A percentile compares a stretch with the other conserved stretches of the same genome.
These are phyloP conservation scores for Coemansia sp. DNA, from an alignment of 192 early-diverging fungal species.

Conservation along the genomic window DNA sequence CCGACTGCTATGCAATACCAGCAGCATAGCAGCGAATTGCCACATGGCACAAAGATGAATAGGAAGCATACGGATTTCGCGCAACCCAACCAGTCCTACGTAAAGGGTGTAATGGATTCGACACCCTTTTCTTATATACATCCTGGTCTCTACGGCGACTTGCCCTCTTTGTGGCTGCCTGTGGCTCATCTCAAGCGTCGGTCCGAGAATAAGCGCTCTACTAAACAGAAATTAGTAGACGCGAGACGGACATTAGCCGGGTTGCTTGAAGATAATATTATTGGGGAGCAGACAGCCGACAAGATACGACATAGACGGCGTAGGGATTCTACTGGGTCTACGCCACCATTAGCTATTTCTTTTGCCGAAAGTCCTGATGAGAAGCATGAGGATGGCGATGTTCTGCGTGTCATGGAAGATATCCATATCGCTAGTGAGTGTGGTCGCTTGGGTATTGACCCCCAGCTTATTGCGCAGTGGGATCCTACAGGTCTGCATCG, in stretches of 20 bases:
- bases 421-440: conserved; percentile 32
- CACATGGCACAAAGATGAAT: conserved; percentile 42
- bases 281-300: conserved; percentile 17
- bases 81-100: conserved; percentile 40
- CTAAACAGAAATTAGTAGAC: conserved; percentile 16
- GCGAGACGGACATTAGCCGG: conserved; percentile 17
- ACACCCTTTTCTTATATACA: conserved; percentile 47
- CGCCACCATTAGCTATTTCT: neutral
- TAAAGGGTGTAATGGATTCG: conserved; percentile 40
- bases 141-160: conserved; percentile 46
- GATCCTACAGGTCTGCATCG: conserved; percentile 38
- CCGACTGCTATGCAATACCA: conserved; percentile 43
- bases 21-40: conserved; percentile 29
- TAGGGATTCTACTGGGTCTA: neutral
- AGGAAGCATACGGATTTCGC: conserved; percentile 43
- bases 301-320: neutral
- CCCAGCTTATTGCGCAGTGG: conserved; percentile 27
- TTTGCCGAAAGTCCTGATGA: neutral
- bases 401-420: conserved; percentile 11
- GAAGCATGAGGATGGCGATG: neutral
- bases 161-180: conserved; percentile 53
- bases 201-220: conserved; percentile 15
- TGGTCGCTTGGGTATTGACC: conserved; percentile 36
- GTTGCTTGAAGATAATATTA: conserved; percentile 33
- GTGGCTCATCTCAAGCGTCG: conserved; percentile 32